Base-by-base conservation (phyloP, 768 basidiomycete species). In the Boletus speciosus region DNA sequence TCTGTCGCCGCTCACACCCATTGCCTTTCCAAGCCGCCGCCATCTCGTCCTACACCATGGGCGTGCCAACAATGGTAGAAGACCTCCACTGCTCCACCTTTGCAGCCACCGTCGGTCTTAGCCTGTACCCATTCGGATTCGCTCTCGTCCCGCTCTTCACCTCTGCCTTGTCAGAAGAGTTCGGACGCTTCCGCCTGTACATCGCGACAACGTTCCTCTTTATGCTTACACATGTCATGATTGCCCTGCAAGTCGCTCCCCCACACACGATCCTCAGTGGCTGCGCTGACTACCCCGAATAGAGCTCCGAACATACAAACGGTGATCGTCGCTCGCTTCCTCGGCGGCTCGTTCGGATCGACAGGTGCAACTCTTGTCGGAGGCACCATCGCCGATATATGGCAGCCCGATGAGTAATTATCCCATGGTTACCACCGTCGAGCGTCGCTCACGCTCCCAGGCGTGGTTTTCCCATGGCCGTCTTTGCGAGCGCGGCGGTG, bases 381-480 rank as follows among this genome's bases (percentile, higher is more conserved):
- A 21, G 87, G 87, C n/a, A 85, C 83, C 2, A 78, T 87, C 25
- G 81, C 84, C 39, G 87, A 88, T 64, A 81, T 88, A 16, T 89
- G 85, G 84, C 65, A 66, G 4, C 73, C 84, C 4, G 71, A 76
- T 59, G 81, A 87, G 85, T 86, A 57, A 58, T 76, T 64, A 29
- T 56, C 41, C 32, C 61, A 16, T 15, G 3, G 3, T 34, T n/a
- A 25, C 27, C 25, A 40, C 43, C 25, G 41, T 43, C 7, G 34
- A 29, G 38, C 16, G 11, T 38, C 9, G 7, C 66, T 65, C 25
- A 67, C 35, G n/a, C 23, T 40, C 15, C 7, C 52, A 90, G 87
- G 45, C 87, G 90, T 4, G 88, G 89, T 1, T 61, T 86, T 1
- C 90, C 90, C 0, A 92, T 93, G 88, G 75, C 86, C 0, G 64